Conservation (phyloP, 768 basidiomycete genomes). For the Trametes sanguinea region DNA sequence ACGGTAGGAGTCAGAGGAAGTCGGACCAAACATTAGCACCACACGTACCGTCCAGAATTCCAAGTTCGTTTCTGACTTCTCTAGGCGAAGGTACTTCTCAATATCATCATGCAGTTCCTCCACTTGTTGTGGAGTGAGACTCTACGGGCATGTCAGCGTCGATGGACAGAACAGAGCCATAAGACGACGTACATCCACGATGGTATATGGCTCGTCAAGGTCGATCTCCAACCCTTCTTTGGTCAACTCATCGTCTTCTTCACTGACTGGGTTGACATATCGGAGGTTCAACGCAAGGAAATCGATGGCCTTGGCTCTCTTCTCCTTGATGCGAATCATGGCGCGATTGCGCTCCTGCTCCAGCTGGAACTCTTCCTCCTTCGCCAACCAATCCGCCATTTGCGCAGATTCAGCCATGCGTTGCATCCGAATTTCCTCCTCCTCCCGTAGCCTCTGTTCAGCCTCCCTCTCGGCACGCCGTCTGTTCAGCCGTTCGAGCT, state of each 20-base stretch:
- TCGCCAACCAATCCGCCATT: conserved; percentile 97
- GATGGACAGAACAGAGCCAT: background rate
- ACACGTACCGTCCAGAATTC: conserved; percentile 94
- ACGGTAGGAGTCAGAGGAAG: conserved; percentile 7
- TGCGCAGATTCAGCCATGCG: conserved; percentile 91
- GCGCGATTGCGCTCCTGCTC: conserved; percentile 91
- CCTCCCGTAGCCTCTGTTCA: conserved; percentile 84
- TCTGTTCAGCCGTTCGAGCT: conserved; percentile 87
- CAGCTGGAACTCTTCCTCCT: conserved; percentile 96
- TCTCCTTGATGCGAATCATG: conserved; percentile 92
- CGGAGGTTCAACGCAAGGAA: conserved; percentile 95
- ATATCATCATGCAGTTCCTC: conserved; percentile 95
- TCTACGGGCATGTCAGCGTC: conserved; percentile 46
- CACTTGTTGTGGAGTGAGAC: conserved; percentile 82
- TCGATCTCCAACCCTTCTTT: conserved; percentile 95
- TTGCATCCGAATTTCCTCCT: conserved; percentile 89
- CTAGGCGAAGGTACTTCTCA: conserved; percentile 85
- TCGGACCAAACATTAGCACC: background rate
- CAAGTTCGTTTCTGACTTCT: conserved; percentile 80
- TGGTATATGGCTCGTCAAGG: conserved; percentile 97
- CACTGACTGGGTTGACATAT: conserved; percentile 74
- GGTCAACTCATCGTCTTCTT: conserved; percentile 65
- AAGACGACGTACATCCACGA: conserved; percentile 75
- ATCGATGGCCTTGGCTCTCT: conserved; percentile 97
- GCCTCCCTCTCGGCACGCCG: conserved; percentile 91